Percentiles rank a stretch among this genome's conserved stretches.
Evolutionary conservation across 805 yeast genomes (phyloP).

Genomic region (Ogataea henricii): DNA sequence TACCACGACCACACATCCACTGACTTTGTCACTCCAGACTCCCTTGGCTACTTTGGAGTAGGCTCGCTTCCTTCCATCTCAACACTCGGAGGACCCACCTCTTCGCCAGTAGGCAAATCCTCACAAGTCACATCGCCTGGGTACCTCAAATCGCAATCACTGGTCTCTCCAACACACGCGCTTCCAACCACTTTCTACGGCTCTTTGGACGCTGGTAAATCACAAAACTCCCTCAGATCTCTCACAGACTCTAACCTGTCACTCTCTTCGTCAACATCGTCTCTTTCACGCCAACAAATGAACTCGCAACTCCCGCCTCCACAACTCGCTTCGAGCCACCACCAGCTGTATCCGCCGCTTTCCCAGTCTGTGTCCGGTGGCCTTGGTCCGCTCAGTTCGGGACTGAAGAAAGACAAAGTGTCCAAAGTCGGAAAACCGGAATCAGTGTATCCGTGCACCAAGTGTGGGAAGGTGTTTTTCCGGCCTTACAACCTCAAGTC

Average conservation of each 20-base stretch:
- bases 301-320: slow-evolving; percentile 7
- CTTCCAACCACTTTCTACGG: background rate
- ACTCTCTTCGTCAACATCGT: background rate
- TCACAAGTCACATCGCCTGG: background rate
- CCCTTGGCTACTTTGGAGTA: slow-evolving; percentile 1
- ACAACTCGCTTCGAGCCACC: slow-evolving; percentile 3
- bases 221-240: background rate
- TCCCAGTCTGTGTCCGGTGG: background rate
- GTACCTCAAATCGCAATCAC: background rate
- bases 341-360: slow-evolving; percentile 7
- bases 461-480: slow-evolving; percentile 47
- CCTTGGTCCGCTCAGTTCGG: background rate
- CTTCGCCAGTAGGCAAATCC: background rate
- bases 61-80: slow-evolving; percentile 6
- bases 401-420: background rate
- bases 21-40: slow-evolving; percentile 6
- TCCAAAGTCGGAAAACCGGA: slow-evolving; percentile 10
- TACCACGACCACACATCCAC: slow-evolving; percentile 2
- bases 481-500: slow-evolving; percentile 52
- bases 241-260: slow-evolving; percentile 1
- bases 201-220: background rate
- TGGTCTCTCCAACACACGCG: slow-evolving; percentile 6
- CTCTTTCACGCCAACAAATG: slow-evolving; percentile 5
- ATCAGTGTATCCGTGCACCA: slow-evolving; percentile 38
- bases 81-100: slow-evolving; percentile 1